These are phyloP conservation scores for Pelargonium fulgidum DNA, from an alignment of 441 rosid species.

Conservation along the genomic window DNA sequence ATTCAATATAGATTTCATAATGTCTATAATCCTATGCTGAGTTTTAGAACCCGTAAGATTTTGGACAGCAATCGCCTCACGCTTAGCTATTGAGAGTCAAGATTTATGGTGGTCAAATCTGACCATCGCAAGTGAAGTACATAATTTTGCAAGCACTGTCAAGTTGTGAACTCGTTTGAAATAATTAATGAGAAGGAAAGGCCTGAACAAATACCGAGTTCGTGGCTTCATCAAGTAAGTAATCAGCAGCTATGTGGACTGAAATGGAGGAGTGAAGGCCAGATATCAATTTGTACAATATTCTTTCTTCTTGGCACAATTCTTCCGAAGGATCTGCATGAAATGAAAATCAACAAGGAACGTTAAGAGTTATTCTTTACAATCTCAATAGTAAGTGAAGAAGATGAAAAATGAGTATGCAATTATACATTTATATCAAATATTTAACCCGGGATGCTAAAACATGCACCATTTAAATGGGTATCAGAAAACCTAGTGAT, in stretches of 20 bases:
- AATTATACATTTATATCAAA: not conserved
- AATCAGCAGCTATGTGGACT: slow-evolving; percentile 71
- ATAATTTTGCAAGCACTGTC: not conserved
- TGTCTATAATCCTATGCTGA: not conserved
- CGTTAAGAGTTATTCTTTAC: not conserved
- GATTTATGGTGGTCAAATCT: not conserved
- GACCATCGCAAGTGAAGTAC: not conserved
- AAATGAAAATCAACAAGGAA: not conserved
- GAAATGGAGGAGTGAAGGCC: slow-evolving; percentile 90
- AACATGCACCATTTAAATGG: not conserved
- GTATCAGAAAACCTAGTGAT: not conserved
- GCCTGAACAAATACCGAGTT: slow-evolving; percentile 41
- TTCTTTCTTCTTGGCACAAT: slow-evolving; percentile 66
- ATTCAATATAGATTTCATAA: not conserved
- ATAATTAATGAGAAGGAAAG: not conserved
- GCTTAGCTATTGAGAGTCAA: not conserved
- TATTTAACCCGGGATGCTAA: not conserved
- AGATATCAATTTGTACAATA: slow-evolving; percentile 75
- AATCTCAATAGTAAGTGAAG: not conserved
- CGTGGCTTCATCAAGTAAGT: slow-evolving; percentile 65
- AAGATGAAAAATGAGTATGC: not conserved
- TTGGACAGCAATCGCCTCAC: not conserved
- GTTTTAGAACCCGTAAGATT: not conserved
- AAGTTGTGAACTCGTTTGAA: not conserved
- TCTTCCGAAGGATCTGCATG: slow-evolving; percentile 62